phyloP scores from a whole-genome alignment of 768 basidiomycete genomes.

The Termitomyces sp. region DNA sequence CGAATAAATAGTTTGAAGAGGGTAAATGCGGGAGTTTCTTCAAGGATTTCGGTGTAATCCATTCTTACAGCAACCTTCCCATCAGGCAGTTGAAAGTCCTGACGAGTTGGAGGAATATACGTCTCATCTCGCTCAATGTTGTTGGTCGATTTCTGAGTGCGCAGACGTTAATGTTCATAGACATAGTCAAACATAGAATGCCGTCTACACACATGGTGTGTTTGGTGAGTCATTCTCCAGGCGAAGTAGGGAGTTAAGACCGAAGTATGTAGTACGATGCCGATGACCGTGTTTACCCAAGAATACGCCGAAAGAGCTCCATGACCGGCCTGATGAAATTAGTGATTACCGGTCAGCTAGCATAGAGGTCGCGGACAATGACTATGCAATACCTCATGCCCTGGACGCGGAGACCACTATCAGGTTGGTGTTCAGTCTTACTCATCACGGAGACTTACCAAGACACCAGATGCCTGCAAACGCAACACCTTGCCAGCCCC shows the following conservation, averaged over 20 bases:
- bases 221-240: conserved; percentile 66
- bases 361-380: not conserved
- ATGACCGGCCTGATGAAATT: conserved; percentile 42
- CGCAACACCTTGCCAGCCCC: conserved; percentile 47
- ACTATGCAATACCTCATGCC: conserved; percentile 37
- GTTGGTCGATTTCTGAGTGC: conserved; percentile 39
- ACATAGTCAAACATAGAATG: not conserved
- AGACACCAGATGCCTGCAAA: conserved; percentile 44
- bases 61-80: conserved; percentile 35
- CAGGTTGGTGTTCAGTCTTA: not conserved
- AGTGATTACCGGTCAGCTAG: not conserved
- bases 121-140: conserved; percentile 73
- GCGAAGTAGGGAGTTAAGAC: conserved; percentile 59
- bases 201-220: conserved; percentile 50
- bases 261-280: conserved; percentile 41
- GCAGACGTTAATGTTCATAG: not conserved
- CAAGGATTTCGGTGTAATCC: conserved; percentile 45
- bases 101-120: conserved; percentile 49
- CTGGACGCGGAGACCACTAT: conserved; percentile 20
- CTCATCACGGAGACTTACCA: conserved; percentile 25
- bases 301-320: conserved; percentile 40
- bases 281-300: conserved; percentile 35
- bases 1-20: conserved; percentile 46
- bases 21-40: conserved; percentile 49
- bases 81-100: conserved; percentile 41